Evolutionary conservation across 1,284 basidiomycete genomes (phyloP).

Genomic region (Cryptococcus sp.): DNA sequence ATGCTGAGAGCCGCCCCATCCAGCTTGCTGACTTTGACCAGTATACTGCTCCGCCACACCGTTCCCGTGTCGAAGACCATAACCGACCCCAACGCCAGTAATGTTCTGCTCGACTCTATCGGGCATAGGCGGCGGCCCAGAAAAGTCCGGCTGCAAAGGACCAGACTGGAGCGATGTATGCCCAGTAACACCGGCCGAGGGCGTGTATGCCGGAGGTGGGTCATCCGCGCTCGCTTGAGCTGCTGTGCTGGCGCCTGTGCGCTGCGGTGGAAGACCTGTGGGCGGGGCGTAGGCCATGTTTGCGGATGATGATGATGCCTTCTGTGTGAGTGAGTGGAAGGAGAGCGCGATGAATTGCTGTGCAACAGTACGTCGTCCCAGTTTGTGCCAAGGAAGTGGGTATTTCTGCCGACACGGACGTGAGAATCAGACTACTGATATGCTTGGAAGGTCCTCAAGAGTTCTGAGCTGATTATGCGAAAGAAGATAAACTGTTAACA

Average conservation of each 20-base stretch:
- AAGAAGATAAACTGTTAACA: too few species aligned
- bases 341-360: background rate
- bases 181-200: conserved; percentile 9
- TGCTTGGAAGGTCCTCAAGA: too few species aligned
- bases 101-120: conserved; percentile 32
- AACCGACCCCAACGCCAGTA: conserved; percentile 43
- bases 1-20: background rate
- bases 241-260: conserved; percentile 2
- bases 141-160: conserved; percentile 47
- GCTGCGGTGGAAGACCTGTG: conserved; percentile 1
- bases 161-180: conserved; percentile 33
- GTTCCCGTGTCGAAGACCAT: conserved; percentile 20
- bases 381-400: too few species aligned
- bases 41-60: background rate
- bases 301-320: conserved; percentile 1
- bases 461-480: too few species aligned
- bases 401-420: too few species aligned
- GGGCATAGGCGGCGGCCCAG: conserved; percentile 49
- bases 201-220: conserved; percentile 23
- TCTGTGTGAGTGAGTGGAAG: background rate
- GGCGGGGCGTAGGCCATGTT: conserved; percentile 14
- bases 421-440: too few species aligned
- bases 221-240: conserved; percentile 7
- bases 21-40: conserved; percentile 6
- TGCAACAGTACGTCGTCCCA: too few species aligned